Percentiles rank a stretch among this genome's conserved stretches.
phyloP scores from a whole-genome alignment of 768 basidiomycete genomes.

The Lentinula lateritia region DNA sequence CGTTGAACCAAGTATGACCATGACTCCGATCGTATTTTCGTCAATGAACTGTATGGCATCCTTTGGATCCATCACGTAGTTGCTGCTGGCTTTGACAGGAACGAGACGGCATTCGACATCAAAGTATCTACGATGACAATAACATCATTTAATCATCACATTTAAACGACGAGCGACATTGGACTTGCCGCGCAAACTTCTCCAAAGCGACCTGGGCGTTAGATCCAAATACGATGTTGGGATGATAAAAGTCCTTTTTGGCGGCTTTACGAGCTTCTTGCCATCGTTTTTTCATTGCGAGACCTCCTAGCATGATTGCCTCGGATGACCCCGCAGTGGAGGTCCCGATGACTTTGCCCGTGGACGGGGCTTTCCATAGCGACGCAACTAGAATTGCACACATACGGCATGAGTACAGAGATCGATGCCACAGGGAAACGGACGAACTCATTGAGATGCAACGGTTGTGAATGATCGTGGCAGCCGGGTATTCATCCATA shows the following conservation, averaged over 20 bases:
- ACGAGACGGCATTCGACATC: constrained; percentile 57
- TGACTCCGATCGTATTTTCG: constrained; percentile 68
- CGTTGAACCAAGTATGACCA: constrained; percentile 45
- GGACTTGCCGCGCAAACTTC: constrained; percentile 49
- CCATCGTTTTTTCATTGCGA: constrained; percentile 67
- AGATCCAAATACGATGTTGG: constrained; percentile 53
- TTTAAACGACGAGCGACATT: not conserved
- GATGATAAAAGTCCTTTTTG: constrained; percentile 49
- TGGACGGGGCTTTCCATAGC: constrained; percentile 61
- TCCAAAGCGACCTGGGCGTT: constrained; percentile 63
- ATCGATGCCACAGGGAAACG: not conserved
- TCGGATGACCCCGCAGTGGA: constrained; percentile 63
- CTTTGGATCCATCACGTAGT: constrained; percentile 50
- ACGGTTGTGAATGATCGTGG: constrained; percentile 46
- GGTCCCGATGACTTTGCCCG: constrained; percentile 50
- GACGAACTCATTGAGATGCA: constrained; percentile 48
- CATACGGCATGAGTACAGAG: not conserved
- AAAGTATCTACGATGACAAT: constrained; percentile 32
- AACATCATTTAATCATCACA: not conserved
- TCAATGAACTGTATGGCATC: constrained; percentile 56
- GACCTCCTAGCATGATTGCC: constrained; percentile 67
- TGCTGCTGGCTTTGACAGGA: constrained; percentile 36
- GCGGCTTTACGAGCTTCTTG: constrained; percentile 56
- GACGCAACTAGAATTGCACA: constrained; percentile 33
- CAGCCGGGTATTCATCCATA: constrained; percentile 62